These are phyloP conservation scores for Schwanniomyces sp. DNA, from an alignment of 805 yeast genomes.

Conservation along the genomic window DNA sequence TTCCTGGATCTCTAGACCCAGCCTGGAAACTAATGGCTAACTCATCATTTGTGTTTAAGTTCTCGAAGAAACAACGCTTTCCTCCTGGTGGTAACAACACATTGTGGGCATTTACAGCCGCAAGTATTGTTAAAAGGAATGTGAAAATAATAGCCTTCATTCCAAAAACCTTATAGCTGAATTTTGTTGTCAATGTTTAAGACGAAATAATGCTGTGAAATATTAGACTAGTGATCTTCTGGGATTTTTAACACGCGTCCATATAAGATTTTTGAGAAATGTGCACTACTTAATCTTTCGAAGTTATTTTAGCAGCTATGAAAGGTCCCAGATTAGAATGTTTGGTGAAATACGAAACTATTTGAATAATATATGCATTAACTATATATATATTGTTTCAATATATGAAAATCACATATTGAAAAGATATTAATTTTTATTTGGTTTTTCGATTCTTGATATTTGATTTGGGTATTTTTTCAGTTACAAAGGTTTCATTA, in stretches of 20 bases:
- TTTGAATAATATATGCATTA: not conserved
- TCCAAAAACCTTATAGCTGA: not conserved
- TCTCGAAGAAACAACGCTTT: slow-evolving; percentile 85
- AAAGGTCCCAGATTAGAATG: not conserved
- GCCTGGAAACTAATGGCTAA: slow-evolving; percentile 88
- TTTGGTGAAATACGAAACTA: not conserved
- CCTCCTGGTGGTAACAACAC: slow-evolving; percentile 81
- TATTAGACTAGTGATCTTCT: not conserved
- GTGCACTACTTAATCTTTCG: not conserved
- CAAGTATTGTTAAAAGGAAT: slow-evolving; percentile 9
- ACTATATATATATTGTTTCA: not conserved
- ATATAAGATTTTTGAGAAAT: not conserved
- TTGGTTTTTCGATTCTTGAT: not conserved
- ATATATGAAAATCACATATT: not conserved
- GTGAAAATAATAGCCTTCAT: slow-evolving; percentile 5
- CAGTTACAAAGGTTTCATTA: slow-evolving; percentile 56
- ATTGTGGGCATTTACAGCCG: slow-evolving; percentile 60
- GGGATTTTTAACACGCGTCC: slow-evolving; percentile 7
- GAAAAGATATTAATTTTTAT: not conserved
- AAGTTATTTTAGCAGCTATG: not conserved
- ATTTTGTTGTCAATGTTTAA: not conserved
- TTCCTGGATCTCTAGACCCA: slow-evolving; percentile 80
- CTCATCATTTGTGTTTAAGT: slow-evolving; percentile 78
- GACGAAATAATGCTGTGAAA: not conserved
- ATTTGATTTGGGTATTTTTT: too few species aligned